Evolutionary conservation across 23 red algal species (phyloP), one percentile per base, ranked within the genome.

Genomic region (Agarophyton chilense): DNA sequence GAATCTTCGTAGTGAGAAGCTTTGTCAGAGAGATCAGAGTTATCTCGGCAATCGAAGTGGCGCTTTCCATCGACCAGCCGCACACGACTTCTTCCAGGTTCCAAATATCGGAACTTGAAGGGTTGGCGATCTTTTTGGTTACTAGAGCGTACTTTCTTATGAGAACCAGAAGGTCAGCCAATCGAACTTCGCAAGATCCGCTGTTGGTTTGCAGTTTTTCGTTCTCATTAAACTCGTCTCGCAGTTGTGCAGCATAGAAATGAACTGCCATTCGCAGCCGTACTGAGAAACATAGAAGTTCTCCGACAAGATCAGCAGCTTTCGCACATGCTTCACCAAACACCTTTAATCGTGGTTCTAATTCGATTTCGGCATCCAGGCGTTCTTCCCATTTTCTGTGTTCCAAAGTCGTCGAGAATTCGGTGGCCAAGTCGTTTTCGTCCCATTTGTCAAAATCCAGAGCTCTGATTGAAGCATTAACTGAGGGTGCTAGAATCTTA

Each of bases 221-320:
- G 10, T n/a, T 49, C 44, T 61, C 25, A 41, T 91, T 73, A 28
- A 33, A 47, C 64, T 82, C 88, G 63, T 41, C 65, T 42, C 77
- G 88, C 40, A 91, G 9, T n/a, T 91, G 47, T 2, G 76, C 55
- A 31, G 88, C 88, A 54, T 91, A 82, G 63, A 63, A 82, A 42
- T 91, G 88, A 72, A 82, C 88, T 49, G 75, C 88, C 75, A 91
- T 82, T 52, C 75, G 88, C 34, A 91, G 68, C 42, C 75, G 75
- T 4, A 91, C 64, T 61, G 88, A 91, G 51, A 91, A 81, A 81
- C 76, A 91, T 38, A 91, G 72, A 21, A 91, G 76, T 39, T 82
- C 88, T 16, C 88, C 88, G 51, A 82, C 76, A 36, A 70, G 19
- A 65, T 91, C 88, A n/a, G 58, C 44, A 54, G 76, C 70, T 62